phyloP scores from a whole-genome alignment of 2,329 filamentous ascomycete species.

The Epicoccum nigrum region DNA sequence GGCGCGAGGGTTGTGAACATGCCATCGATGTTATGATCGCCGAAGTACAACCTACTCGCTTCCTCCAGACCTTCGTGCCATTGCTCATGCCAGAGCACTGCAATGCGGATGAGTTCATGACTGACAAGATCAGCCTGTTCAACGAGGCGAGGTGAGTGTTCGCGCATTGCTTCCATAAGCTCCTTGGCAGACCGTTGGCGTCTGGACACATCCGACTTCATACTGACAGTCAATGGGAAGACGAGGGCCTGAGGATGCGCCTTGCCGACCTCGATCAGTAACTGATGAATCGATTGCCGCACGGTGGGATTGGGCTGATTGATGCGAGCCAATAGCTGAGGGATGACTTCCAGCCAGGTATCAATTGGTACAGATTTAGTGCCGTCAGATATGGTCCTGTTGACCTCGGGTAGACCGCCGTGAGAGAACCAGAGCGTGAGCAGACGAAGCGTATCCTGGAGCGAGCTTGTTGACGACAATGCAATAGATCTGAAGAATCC shows the following conservation, averaged over 20 bases:
- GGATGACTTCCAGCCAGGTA: conserved; percentile 98
- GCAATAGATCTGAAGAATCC: conserved; percentile 99
- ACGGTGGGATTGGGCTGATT: conserved; percentile 93
- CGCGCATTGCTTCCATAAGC: conserved; percentile 98
- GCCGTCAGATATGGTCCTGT: conserved; percentile 84
- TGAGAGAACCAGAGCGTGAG: conserved; percentile 97
- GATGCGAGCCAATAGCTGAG: conserved; percentile 95
- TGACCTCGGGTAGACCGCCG: conserved; percentile 86
- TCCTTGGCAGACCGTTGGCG: conserved; percentile 86
- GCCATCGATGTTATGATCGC: conserved; percentile 94
- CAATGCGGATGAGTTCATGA: conserved; percentile 94
- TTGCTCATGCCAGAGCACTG: conserved; percentile 96
- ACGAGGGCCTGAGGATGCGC: conserved; percentile 95
- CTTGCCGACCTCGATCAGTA: conserved; percentile 90
- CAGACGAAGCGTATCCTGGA: conserved; percentile 92
- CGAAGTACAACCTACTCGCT: conserved; percentile 94
- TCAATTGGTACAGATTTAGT: conserved; percentile 93
- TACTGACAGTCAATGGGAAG: conserved; percentile 95
- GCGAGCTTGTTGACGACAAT: conserved; percentile 85
- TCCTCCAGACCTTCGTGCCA: conserved; percentile 99
- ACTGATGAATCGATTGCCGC: conserved; percentile 86
- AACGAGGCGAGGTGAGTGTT: conserved; percentile 89
- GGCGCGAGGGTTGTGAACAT: conserved; percentile 94
- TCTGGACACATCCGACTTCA: conserved; percentile 89
- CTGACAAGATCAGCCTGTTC: conserved; percentile 96